Evolutionary conservation across 1,284 basidiomycete species (phyloP).

Genomic region (Afroboletus lepidellus): DNA sequence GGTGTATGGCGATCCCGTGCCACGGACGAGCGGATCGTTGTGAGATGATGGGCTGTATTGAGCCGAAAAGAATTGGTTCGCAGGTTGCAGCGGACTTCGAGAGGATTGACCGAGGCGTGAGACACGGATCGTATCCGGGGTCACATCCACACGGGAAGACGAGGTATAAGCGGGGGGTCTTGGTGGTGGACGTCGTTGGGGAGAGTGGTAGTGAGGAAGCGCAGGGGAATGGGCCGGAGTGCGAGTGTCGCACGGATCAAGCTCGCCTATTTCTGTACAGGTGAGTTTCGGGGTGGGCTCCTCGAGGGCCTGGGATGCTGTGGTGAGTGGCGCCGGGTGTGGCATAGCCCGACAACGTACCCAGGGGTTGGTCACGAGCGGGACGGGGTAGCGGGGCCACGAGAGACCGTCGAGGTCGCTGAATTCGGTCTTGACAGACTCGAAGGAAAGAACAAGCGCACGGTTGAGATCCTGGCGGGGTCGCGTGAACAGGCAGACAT

Average conservation of each 20-base stretch:
- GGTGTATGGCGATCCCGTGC: slow-evolving; percentile 8
- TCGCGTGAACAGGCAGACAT: slow-evolving; percentile 1
- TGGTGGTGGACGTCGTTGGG: slow-evolving; percentile 6
- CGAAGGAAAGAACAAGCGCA: slow-evolving; percentile 40
- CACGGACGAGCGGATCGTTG: slow-evolving; percentile 9
- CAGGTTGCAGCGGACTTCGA: slow-evolving; percentile 24
- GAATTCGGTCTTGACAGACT: slow-evolving; percentile 47
- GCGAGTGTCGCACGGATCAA: slow-evolving; percentile 5
- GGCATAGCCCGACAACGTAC: slow-evolving; percentile 16
- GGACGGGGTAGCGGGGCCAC: slow-evolving; percentile 36
- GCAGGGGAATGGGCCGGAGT: slow-evolving; percentile 12
- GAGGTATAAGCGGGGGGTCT: slow-evolving; percentile 26
- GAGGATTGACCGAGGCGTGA: slow-evolving; percentile 22
- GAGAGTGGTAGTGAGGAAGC: slow-evolving; percentile 9
- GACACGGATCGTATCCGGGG: slow-evolving; percentile 40
- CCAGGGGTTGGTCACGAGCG: slow-evolving; percentile 25
- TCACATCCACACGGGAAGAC: slow-evolving; percentile 36
- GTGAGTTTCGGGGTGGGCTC: slow-evolving; percentile 31
- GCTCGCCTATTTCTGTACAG: slow-evolving; percentile 23
- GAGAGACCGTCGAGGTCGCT: slow-evolving; percentile 48
- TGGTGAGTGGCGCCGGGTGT: slow-evolving; percentile 5
- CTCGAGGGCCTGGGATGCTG: slow-evolving; percentile 18
- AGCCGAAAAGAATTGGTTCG: slow-evolving; percentile 25
- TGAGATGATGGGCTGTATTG: slow-evolving; percentile 5
- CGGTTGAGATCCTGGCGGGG: slow-evolving; percentile 40